Conservation (phyloP, 2,329 filamentous ascomycete genomes). For the Malbranchea zuffiana region DNA sequence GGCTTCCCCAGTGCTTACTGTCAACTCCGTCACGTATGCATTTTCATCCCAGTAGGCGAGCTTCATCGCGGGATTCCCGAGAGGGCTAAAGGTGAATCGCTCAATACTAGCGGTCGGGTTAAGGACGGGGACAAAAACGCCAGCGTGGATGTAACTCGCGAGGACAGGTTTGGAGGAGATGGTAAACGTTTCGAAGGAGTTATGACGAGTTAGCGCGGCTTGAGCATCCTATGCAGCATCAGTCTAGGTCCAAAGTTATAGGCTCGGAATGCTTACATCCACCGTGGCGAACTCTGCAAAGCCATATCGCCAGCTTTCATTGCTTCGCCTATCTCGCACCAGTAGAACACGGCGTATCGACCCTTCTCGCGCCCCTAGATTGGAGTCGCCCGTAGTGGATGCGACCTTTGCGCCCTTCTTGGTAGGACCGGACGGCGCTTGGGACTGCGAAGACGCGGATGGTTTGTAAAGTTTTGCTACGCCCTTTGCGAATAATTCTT, state of each 20-base stretch:
- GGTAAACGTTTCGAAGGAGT: slow-evolving; percentile 62
- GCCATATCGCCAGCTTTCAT: slow-evolving; percentile 68
- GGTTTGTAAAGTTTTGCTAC: slow-evolving; percentile 62
- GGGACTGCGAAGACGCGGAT: slow-evolving; percentile 26
- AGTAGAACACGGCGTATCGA: slow-evolving; percentile 68
- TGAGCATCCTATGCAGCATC: slow-evolving; percentile 48
- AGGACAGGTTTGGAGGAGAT: slow-evolving; percentile 63
- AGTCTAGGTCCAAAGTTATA: not conserved
- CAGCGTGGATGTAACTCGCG: slow-evolving; percentile 68
- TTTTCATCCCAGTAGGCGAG: slow-evolving; percentile 68
- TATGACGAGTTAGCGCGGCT: slow-evolving; percentile 61
- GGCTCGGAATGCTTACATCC: slow-evolving; percentile 33
- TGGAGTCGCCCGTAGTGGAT: slow-evolving; percentile 47
- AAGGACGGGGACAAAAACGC: slow-evolving; percentile 67
- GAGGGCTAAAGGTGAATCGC: slow-evolving; percentile 56
- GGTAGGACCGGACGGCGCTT: slow-evolving; percentile 29
- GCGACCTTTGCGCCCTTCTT: slow-evolving; percentile 41
- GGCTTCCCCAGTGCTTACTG: slow-evolving; percentile 45
- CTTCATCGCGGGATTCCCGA: slow-evolving; percentile 56
- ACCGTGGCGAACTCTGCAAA: slow-evolving; percentile 74
- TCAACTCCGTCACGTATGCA: slow-evolving; percentile 56
- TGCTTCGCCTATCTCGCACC: slow-evolving; percentile 58
- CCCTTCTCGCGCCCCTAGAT: slow-evolving; percentile 59
- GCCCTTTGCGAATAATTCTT: slow-evolving; percentile 61
- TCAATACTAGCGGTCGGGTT: slow-evolving; percentile 48